These are phyloP conservation scores for Rhodotorula sp. DNA, from an alignment of 1,284 basidiomycete genomes.

Conservation along the genomic window DNA sequence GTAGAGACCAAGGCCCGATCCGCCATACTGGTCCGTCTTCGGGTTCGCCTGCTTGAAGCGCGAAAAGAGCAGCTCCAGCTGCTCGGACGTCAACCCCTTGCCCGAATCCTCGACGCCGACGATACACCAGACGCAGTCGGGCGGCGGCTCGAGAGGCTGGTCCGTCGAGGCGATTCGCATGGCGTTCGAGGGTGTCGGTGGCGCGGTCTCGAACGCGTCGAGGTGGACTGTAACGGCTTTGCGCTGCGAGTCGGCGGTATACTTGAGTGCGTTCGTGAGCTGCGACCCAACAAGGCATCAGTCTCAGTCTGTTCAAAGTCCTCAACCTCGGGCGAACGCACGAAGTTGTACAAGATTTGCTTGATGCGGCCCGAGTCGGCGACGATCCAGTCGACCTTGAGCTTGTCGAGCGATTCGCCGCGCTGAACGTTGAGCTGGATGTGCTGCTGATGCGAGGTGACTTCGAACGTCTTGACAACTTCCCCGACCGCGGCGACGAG, in stretches of 20 bases:
- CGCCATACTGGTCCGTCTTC: constrained; percentile 32
- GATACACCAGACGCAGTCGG: constrained; percentile 16
- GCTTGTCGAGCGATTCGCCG: constrained; percentile 22
- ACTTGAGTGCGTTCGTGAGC: constrained; percentile 35
- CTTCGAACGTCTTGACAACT: constrained; percentile 18
- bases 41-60: constrained; percentile 39
- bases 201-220: constrained; percentile 19
- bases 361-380: constrained; percentile 39
- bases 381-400: constrained; percentile 22
- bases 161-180: constrained; percentile 3
- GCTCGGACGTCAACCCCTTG: constrained; percentile 35
- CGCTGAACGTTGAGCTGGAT: constrained; percentile 28
- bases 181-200: constrained; percentile 6
- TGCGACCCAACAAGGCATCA: background rate
- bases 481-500: constrained; percentile 29
- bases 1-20: constrained; percentile 39
- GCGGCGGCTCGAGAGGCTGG: constrained; percentile 10
- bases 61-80: constrained; percentile 34
- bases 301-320: background rate
- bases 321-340: background rate
- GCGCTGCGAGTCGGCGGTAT: constrained; percentile 16
- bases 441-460: constrained; percentile 27
- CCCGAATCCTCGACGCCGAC: constrained; percentile 31
- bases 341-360: constrained; percentile 39
- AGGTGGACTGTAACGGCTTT: constrained; percentile 23